phyloP scores from a whole-genome alignment of 805 yeast genomes.

The Isabelozyma pseudorhagii region DNA sequence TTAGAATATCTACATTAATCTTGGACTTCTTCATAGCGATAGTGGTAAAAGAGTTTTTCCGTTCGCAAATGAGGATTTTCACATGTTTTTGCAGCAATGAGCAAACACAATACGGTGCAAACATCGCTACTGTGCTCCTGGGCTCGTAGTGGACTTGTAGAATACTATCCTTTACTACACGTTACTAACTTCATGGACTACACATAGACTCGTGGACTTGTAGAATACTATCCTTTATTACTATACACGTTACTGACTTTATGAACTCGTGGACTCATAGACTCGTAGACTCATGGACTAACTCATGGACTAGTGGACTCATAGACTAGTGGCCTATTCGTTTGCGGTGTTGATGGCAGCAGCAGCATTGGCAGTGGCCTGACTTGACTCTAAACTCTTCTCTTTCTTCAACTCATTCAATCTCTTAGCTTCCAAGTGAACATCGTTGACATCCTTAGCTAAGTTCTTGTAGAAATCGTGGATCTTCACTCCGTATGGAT shows the following conservation, averaged over 20 bases:
- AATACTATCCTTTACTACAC: no score
- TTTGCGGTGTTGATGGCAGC: slow-evolving; percentile 6
- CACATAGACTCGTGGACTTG: neutral
- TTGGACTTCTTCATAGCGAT: neutral
- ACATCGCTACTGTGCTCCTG: neutral
- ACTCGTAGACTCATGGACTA: neutral
- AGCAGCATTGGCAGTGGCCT: slow-evolving; percentile 3
- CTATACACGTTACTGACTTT: neutral
- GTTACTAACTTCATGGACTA: no score
- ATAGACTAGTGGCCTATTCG: neutral
- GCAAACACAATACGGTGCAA: neutral
- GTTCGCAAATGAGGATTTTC: neutral
- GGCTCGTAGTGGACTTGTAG: no score
- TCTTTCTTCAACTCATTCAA: slow-evolving; percentile 58
- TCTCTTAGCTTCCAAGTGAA: slow-evolving; percentile 72
- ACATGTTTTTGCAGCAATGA: neutral
- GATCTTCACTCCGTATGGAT: slow-evolving; percentile 55
- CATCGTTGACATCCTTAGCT: slow-evolving; percentile 55
- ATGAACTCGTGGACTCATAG: neutral
- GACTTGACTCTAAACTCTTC: slow-evolving; percentile 7
- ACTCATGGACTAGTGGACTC: neutral
- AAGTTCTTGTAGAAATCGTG: slow-evolving; percentile 58
- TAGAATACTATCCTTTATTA: neutral
- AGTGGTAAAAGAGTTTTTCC: neutral
- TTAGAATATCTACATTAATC: neutral